A percentile compares a stretch with the other conserved stretches of the same genome.
Conservation (phyloP, 2,329 filamentous ascomycete species). For the Boeremia lycopersici region DNA sequence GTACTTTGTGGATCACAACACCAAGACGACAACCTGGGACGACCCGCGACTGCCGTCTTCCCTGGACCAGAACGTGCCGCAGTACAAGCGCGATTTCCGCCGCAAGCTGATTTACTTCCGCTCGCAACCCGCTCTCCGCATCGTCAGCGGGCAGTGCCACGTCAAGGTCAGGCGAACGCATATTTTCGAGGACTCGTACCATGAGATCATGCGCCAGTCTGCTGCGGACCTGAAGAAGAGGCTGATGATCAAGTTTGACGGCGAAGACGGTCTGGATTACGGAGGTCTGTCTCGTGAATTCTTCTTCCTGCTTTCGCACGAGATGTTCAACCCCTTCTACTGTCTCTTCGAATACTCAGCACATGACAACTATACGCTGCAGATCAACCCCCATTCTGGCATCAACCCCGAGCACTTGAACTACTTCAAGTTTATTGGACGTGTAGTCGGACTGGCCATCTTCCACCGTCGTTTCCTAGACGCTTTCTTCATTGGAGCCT, state of each 20-base stretch:
- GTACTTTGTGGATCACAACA: conserved; percentile 99
- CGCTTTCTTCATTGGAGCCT: conserved; percentile 97
- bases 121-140: conserved; percentile 94
- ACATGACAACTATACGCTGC: conserved; percentile 99
- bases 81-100: conserved; percentile 99
- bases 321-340: conserved; percentile 99
- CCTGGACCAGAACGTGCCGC: conserved; percentile 95
- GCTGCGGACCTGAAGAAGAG: conserved; percentile 97
- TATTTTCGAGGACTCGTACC: conserved; percentile 98
- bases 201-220: conserved; percentile 96
- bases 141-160: conserved; percentile 94
- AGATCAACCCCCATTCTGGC: conserved; percentile 98
- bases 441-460: conserved; percentile 94
- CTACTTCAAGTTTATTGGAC: conserved; percentile 99
- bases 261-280: conserved; percentile 96
- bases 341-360: conserved; percentile 99
- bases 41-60: conserved; percentile 94
- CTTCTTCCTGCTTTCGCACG: conserved; percentile 98
- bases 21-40: conserved; percentile 99
- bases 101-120: conserved; percentile 99
- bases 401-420: conserved; percentile 99
- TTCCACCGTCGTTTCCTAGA: conserved; percentile 98
- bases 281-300: conserved; percentile 96
- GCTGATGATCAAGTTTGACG: conserved; percentile 99
- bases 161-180: conserved; percentile 96